These are phyloP conservation scores for Tephrocybe sp. DNA, from an alignment of 768 basidiomycete species.

Conservation along the genomic window DNA sequence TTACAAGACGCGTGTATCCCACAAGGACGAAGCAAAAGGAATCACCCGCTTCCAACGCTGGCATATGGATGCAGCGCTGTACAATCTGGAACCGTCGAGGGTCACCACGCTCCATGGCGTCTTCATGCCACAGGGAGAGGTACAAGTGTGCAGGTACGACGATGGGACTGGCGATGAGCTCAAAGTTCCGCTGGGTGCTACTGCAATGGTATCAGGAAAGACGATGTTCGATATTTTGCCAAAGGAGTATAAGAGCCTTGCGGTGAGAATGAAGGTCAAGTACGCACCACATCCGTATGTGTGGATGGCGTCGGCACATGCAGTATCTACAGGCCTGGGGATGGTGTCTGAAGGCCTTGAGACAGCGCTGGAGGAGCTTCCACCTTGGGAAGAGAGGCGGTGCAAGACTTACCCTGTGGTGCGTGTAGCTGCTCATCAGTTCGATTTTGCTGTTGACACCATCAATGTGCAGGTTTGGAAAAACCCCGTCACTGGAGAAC, in stretches of 20 bases:
- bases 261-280: slow-evolving; percentile 71
- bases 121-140: slow-evolving; percentile 61
- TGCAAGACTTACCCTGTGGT: slow-evolving; percentile 70
- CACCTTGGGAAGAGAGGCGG: slow-evolving; percentile 79
- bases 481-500: slow-evolving; percentile 77
- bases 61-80: slow-evolving; percentile 90
- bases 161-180: slow-evolving; percentile 88
- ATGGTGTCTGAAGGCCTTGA: slow-evolving; percentile 80
- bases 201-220: slow-evolving; percentile 78
- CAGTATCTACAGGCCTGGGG: slow-evolving; percentile 77
- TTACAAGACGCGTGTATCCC: slow-evolving; percentile 75
- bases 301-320: slow-evolving; percentile 82
- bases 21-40: slow-evolving; percentile 75
- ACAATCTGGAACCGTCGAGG: slow-evolving; percentile 72
- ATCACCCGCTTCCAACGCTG: slow-evolving; percentile 85
- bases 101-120: slow-evolving; percentile 86
- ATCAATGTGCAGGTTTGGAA: slow-evolving; percentile 71
- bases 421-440: slow-evolving; percentile 24
- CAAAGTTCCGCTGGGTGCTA: slow-evolving; percentile 80
- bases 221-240: slow-evolving; percentile 84
- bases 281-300: slow-evolving; percentile 88
- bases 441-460: not conserved
- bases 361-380: slow-evolving; percentile 64
- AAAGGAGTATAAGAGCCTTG: slow-evolving; percentile 70
- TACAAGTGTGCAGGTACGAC: slow-evolving; percentile 75